Evolutionary conservation across 208 protist genomes (phyloP).

Genomic region (Leptomonas seymouri): DNA sequence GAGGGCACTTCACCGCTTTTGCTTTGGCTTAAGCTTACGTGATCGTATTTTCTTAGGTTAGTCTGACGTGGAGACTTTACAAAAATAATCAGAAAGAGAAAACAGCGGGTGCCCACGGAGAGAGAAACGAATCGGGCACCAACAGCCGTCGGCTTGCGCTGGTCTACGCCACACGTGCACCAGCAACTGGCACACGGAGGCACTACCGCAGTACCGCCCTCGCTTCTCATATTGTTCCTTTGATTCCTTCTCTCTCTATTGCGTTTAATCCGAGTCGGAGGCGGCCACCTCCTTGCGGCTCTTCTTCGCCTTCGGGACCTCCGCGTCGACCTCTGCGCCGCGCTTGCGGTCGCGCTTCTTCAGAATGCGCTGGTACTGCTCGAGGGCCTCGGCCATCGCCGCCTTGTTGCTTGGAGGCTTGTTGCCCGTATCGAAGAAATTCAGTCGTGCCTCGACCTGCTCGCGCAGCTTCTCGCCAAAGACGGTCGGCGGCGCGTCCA

Average conservation of each 20-base stretch:
- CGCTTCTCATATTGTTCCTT: background rate
- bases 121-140: too few species aligned
- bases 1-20: too few species aligned
- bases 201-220: too few species aligned
- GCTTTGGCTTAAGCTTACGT: too few species aligned
- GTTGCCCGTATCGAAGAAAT: slow-evolving; percentile 98
- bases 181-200: too few species aligned
- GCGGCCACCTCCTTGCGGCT: slow-evolving; percentile 53
- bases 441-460: slow-evolving; percentile 98
- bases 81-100: background rate
- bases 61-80: too few species aligned
- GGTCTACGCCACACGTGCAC: too few species aligned
- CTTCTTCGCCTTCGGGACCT: slow-evolving; percentile 66
- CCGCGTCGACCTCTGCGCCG: slow-evolving; percentile 18
- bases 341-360: slow-evolving; percentile 65
- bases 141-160: too few species aligned
- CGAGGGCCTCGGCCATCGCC: slow-evolving; percentile 96
- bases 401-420: slow-evolving; percentile 94
- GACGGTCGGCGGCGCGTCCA: slow-evolving; percentile 86
- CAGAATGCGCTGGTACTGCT: slow-evolving; percentile 85
- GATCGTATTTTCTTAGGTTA: too few species aligned
- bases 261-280: slow-evolving; percentile 60
- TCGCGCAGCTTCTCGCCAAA: slow-evolving; percentile 96
- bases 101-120: too few species aligned
- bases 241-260: background rate